phyloP scores from a whole-genome alignment of 768 basidiomycete genomes.

The Megacollybia marginata region DNA sequence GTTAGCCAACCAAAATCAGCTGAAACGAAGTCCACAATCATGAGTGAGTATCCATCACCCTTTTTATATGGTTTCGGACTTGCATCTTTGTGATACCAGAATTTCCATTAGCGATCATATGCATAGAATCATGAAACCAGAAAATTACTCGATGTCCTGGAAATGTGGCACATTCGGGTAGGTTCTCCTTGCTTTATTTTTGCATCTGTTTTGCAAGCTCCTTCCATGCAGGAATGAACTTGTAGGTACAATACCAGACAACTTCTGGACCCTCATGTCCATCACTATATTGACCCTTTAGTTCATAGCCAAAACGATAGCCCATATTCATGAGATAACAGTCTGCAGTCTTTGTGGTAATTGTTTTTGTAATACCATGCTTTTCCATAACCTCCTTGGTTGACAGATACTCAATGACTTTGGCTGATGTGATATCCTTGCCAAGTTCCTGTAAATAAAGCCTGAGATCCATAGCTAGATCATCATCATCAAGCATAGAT shows the following conservation, averaged over 20 bases:
- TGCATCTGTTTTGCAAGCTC: conserved; percentile 3
- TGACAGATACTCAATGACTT: too few species aligned
- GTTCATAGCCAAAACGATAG: conserved; percentile 13
- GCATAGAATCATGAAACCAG: conserved; percentile 17
- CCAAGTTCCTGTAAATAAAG: conserved; percentile 11
- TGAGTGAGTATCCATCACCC: conserved; percentile 31
- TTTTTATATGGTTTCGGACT: conserved; percentile 21
- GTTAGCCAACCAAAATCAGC: conserved; percentile 20
- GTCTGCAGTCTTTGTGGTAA: conserved; percentile 17
- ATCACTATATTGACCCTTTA: conserved; percentile 19
- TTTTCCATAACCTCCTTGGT: conserved; percentile 5
- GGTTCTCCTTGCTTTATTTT: conserved; percentile 1
- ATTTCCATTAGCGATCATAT: background rate
- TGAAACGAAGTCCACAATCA: conserved; percentile 29
- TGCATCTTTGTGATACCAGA: background rate
- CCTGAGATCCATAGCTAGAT: conserved; percentile 9
- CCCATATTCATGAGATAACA: conserved; percentile 17
- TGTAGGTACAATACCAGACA: conserved; percentile 19
- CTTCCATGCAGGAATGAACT: conserved; percentile 16
- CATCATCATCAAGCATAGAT: conserved; percentile 5
- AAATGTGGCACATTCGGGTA: background rate
- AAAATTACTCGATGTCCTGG: conserved; percentile 1
- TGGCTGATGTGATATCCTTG: conserved; percentile 12
- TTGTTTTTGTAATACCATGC: conserved; percentile 11
- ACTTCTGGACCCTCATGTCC: conserved; percentile 30